These are phyloP conservation scores for Microbotryum intermedium DNA, from an alignment of 1,284 basidiomycete genomes.

Conservation along the genomic window DNA sequence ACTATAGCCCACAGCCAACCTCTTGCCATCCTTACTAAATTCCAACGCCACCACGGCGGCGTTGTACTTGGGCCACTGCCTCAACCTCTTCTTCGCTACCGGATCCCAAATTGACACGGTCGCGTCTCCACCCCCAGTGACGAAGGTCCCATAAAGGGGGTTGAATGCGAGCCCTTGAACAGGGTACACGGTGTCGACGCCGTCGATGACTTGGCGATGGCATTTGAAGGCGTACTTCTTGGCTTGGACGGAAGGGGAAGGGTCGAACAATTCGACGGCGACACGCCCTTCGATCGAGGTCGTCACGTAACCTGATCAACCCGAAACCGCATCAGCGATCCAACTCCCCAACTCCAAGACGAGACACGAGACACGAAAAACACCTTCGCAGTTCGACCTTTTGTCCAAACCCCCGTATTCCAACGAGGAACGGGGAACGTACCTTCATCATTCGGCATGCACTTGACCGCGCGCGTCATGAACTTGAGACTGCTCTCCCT, in stretches of 20 bases:
- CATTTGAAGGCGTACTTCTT: conserved; percentile 99
- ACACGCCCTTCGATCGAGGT: conserved; percentile 92
- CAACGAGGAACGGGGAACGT: conserved; percentile 25
- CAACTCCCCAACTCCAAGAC: not conserved
- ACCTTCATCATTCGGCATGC: conserved; percentile 90
- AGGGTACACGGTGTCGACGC: conserved; percentile 96
- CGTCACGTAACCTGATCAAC: conserved; percentile 69
- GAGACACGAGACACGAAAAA: not conserved
- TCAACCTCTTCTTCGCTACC: conserved; percentile 86
- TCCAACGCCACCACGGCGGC: conserved; percentile 59
- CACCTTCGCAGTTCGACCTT: not conserved
- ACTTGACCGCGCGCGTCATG: conserved; percentile 81
- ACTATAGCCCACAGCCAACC: conserved; percentile 56
- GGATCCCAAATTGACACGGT: conserved; percentile 95
- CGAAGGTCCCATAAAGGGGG: conserved; percentile 87
- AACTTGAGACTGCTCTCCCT: conserved; percentile 91
- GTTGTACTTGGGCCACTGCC: conserved; percentile 73
- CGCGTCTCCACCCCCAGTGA: conserved; percentile 83
- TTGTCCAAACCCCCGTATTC: not conserved
- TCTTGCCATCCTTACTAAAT: conserved; percentile 74
- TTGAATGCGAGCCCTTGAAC: conserved; percentile 94
- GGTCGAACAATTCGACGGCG: conserved; percentile 94
- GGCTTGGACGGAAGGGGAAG: conserved; percentile 61
- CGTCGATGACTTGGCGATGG: conserved; percentile 79
- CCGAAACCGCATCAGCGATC: not conserved